Conservation (phyloP, 805 yeast species). For the Myxozyma kluyveri region DNA sequence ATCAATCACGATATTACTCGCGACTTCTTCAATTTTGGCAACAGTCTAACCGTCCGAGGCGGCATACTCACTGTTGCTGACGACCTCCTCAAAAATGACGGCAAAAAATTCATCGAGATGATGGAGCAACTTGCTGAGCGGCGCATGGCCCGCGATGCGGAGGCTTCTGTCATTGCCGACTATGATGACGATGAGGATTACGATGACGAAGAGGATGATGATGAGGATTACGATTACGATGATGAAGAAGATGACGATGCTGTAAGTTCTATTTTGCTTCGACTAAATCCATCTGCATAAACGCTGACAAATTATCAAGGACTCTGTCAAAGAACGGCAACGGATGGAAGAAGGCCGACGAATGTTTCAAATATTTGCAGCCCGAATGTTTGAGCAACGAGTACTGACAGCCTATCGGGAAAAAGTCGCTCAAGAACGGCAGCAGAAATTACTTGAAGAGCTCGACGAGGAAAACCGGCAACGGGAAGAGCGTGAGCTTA, state of each 20-base stretch:
- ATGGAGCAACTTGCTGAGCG: slow-evolving; percentile 71
- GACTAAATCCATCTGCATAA: neutral
- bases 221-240: slow-evolving; percentile 32
- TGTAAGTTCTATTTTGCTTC: neutral
- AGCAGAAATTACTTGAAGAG: slow-evolving; percentile 38
- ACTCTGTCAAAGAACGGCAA: slow-evolving; percentile 48
- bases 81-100: slow-evolving; percentile 72
- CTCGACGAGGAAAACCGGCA: slow-evolving; percentile 34
- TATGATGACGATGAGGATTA: slow-evolving; percentile 38
- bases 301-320: slow-evolving; percentile 8
- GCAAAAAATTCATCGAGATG: slow-evolving; percentile 72
- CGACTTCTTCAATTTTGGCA: slow-evolving; percentile 35
- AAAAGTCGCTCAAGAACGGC: slow-evolving; percentile 69
- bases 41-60: slow-evolving; percentile 38
- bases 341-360: slow-evolving; percentile 76
- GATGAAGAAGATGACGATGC: slow-evolving; percentile 30
- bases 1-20: slow-evolving; percentile 24
- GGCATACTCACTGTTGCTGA: slow-evolving; percentile 68
- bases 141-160: slow-evolving; percentile 42
- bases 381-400: slow-evolving; percentile 70
- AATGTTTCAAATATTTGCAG: slow-evolving; percentile 74
- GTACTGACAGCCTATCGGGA: slow-evolving; percentile 75
- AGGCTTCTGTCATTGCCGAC: slow-evolving; percentile 35
- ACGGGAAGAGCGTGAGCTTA: slow-evolving; percentile 35
- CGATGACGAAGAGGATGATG: slow-evolving; percentile 38